Conservation (phyloP, 1,284 basidiomycete genomes). For the Sanguinoderma infundibulare region DNA sequence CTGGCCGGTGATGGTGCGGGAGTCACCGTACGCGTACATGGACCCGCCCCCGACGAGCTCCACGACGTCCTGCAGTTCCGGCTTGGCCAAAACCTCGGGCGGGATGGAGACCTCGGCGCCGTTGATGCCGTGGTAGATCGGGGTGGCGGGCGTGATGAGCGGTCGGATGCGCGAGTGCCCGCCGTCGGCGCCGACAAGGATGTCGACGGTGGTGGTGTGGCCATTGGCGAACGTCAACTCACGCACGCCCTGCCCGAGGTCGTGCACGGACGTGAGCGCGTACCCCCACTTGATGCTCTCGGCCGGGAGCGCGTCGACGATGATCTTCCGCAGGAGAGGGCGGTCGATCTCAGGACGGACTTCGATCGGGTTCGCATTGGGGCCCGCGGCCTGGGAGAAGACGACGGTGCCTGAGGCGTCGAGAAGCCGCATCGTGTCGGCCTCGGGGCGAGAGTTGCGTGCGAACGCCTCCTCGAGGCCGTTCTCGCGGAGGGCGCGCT, state of each 20-base stretch:
- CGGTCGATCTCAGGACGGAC: constrained; percentile 7
- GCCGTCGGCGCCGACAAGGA: constrained; percentile 1
- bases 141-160: not conserved
- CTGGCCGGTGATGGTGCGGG: not conserved
- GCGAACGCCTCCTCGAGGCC: not conserved
- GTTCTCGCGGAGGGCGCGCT: constrained; percentile 6
- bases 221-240: constrained; percentile 3
- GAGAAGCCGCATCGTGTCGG: not conserved
- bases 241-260: not conserved
- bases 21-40: not conserved
- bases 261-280: not conserved
- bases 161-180: constrained; percentile 1
- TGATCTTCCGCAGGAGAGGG: not conserved
- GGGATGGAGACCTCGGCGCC: not conserved
- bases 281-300: constrained; percentile 3
- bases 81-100: not conserved
- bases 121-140: not conserved
- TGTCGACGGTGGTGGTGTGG: not conserved
- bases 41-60: not conserved
- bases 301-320: not conserved
- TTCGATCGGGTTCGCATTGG: not conserved
- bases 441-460: not conserved
- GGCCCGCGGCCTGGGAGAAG: not conserved
- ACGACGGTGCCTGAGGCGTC: not conserved
- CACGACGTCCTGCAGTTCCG: not conserved